phyloP scores from a whole-genome alignment of 2,329 filamentous ascomycete species.

The Claviceps pazoutovae region DNA sequence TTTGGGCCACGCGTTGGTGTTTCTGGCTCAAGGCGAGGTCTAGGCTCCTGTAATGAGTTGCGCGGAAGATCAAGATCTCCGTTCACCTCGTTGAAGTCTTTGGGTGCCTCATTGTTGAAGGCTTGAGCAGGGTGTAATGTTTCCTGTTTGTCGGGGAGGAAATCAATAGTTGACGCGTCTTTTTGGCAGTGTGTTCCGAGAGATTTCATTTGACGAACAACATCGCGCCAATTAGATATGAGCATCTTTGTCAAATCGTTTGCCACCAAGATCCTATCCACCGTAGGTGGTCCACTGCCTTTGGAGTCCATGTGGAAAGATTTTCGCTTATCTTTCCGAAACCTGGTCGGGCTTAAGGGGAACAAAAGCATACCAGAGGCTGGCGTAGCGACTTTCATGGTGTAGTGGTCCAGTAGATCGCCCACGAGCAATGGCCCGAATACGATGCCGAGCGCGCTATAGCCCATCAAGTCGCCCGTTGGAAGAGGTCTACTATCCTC shows the following conservation, averaged over 20 bases:
- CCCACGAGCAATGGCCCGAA: slow-evolving; percentile 52
- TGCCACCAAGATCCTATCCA: slow-evolving; percentile 45
- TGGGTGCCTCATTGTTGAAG: background rate
- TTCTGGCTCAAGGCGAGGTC: slow-evolving; percentile 23
- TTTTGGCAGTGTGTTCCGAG: slow-evolving; percentile 20
- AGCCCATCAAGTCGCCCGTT: slow-evolving; percentile 49
- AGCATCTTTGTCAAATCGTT: slow-evolving; percentile 51
- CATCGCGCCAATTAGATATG: slow-evolving; percentile 49
- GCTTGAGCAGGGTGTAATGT: background rate
- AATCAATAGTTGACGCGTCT: slow-evolving; percentile 8
- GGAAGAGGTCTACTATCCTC: slow-evolving; percentile 36
- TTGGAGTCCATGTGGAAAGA: slow-evolving; percentile 7
- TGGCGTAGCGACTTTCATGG: slow-evolving; percentile 29
- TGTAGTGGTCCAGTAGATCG: slow-evolving; percentile 39
- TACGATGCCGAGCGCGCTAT: slow-evolving; percentile 45
- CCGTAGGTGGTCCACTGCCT: slow-evolving; percentile 13
- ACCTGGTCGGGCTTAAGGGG: slow-evolving; percentile 28
- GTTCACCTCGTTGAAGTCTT: background rate
- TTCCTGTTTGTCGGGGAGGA: slow-evolving; percentile 3
- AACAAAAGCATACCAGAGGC: slow-evolving; percentile 28
- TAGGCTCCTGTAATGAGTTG: slow-evolving; percentile 7
- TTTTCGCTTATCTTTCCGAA: slow-evolving; percentile 15
- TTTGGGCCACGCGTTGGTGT: slow-evolving; percentile 17
- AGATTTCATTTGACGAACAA: slow-evolving; percentile 44
- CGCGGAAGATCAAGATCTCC: background rate